phyloP scores from a whole-genome alignment of 306 rosid genomes.

The Amphicarpaea edgeworthii region DNA sequence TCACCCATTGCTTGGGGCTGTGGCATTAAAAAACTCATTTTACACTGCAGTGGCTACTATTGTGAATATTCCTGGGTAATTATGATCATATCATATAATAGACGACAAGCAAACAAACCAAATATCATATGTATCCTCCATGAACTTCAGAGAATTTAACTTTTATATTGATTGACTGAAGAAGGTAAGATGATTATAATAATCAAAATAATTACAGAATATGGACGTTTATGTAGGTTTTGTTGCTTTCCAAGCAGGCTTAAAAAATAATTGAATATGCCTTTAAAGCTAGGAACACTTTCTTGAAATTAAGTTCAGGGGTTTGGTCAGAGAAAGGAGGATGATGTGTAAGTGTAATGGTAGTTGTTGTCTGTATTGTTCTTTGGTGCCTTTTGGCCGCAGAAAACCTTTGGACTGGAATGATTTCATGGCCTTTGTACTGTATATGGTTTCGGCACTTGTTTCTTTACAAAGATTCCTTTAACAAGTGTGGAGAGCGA shows the following conservation, averaged over 20 bases:
- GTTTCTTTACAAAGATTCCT: slow-evolving; percentile 18
- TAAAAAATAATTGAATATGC: no score
- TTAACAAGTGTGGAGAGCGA: slow-evolving; percentile 24
- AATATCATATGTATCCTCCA: slow-evolving; percentile 26
- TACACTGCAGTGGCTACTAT: neutral
- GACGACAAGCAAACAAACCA: slow-evolving; percentile 12
- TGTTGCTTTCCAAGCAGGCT: slow-evolving; percentile 15
- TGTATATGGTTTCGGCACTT: slow-evolving; percentile 27
- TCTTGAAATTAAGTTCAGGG: slow-evolving; percentile 20
- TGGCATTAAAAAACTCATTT: slow-evolving; percentile 6
- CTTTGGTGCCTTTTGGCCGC: slow-evolving; percentile 26
- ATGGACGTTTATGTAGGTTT: slow-evolving; percentile 7
- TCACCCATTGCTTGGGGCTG: neutral
- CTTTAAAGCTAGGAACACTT: neutral
- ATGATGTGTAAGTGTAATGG: neutral
- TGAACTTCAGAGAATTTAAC: neutral
- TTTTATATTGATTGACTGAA: neutral
- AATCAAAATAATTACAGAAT: slow-evolving; percentile 25
- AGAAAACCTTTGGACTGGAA: neutral
- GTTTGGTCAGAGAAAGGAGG: slow-evolving; percentile 9
- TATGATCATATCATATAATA: slow-evolving; percentile 19
- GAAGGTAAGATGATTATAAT: neutral
- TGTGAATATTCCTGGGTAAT: neutral
- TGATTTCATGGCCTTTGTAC: slow-evolving; percentile 7
- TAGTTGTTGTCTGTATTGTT: slow-evolving; percentile 1